Base-by-base conservation (phyloP, 768 basidiomycete genomes). In the Panellus pusillus region DNA sequence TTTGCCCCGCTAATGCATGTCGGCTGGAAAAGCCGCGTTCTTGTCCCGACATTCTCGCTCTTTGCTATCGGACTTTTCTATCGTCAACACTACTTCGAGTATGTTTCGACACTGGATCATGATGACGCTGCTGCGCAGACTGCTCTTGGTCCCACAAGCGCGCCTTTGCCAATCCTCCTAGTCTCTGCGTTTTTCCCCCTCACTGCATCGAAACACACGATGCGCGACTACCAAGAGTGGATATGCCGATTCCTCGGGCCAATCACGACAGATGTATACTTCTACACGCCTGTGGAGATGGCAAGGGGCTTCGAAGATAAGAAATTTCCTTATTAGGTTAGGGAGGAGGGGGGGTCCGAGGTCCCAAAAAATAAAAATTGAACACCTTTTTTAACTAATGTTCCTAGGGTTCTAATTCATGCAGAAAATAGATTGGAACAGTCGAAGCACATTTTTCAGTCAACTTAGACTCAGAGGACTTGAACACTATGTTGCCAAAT, bases 121-220 rank as follows among this genome's bases (percentile, higher is more conserved):
- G 9, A 24, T 24, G 24, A 24, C 15, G 9, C 38, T 27, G 36
- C 28, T 4, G 42, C 24, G 24, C 24, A 24, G 24, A 24, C 6
- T 24, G 24, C 24, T 24, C 24, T 24, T 24, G 19, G 37, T 4
- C 18, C 1, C 13, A 24, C 9, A 18, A 20, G 18, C 20, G 9
- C 13, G 19, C 32, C 47, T 2, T 44, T 40, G 4, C 32, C 54
- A 38, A 72, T 81, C 54, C 71, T 83, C 6, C 72, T 83, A 40
- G 81, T 83, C 1, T 79, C 81, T 1, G 80, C 80, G 1, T 71
- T 81, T 58, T 82, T 77, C 60, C 81, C 78, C 1, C 72, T 81
- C 3, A 50, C 70, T 8, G 75, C 74, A 44, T 74, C 79, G 7
- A 80, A 82, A 58, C 79, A 83, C 57, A 63, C 76, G 0, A 49